Base-by-base conservation (phyloP, 768 basidiomycete genomes). In the Tylopilus vinaceipallidus region DNA sequence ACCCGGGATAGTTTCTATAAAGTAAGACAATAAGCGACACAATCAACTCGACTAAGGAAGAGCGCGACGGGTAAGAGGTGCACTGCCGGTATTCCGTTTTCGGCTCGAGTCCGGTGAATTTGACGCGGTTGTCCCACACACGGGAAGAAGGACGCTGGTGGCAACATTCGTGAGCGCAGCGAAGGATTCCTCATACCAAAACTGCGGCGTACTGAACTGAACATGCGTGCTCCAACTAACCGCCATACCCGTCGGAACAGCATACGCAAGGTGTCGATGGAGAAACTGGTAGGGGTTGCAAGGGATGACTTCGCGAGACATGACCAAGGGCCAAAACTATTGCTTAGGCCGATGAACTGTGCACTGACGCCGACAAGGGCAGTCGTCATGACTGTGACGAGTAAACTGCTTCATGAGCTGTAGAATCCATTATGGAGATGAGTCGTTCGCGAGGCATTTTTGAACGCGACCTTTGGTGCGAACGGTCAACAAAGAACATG, bases 91-190 rank as follows among this genome's bases (percentile, higher is more conserved):
- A 64, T 24, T 49, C 56, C 13, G 63, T 65, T 7, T 45, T 38
- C 11, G 64, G 40, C 16, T 57, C 47, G 29, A 65, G 55, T 12
- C 56, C 61, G 4, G 56, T 63, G 27, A 65, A 22, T 37, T 54
- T 65, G 22, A 65, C 63, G 34, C 66, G 64, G 44, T 65, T 65
- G 42, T 65, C 53, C 19, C 56, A 65, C 19, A 66, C 64, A 38
- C 58, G 59, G 4, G 63, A 65, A 14, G 49, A 45, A 14, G 56
- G 55, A 42, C 45, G 29, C 63, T 61, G 14, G 45, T 49, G 19
- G 55, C 58, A 11, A 64, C 52, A 6, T 36, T 61, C 16, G 49
- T 55, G 33, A 64, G 56, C 2, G 54, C 19, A n/a, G 26, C 34
- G 1, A 59, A 64, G 14, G 52, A 53, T 22, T 58, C 33, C 8